Evolutionary conservation across 805 yeast genomes (phyloP).

Genomic region (Starmera amethionina): DNA sequence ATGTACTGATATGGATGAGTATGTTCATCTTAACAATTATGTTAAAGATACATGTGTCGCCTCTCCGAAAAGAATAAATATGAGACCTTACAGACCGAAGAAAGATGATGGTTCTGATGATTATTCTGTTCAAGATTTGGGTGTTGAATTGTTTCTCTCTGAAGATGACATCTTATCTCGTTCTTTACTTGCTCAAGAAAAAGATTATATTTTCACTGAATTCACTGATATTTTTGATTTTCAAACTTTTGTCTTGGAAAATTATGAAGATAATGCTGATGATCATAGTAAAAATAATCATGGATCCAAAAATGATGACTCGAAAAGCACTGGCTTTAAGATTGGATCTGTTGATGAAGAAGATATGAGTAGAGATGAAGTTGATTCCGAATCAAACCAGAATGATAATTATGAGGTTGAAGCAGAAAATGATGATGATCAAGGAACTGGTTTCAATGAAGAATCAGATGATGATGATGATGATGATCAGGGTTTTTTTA

Average conservation of each 20-base stretch:
- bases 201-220: conserved; percentile 5
- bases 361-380: background rate
- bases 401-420: conserved; percentile 1
- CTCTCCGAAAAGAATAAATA: conserved; percentile 7
- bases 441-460: background rate
- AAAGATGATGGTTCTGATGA: background rate
- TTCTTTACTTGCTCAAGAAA: conserved; percentile 10
- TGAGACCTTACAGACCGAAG: conserved; percentile 7
- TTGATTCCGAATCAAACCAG: background rate
- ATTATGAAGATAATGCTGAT: background rate
- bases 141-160: conserved; percentile 9
- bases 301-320: background rate
- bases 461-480: background rate
- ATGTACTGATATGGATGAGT: conserved; percentile 11
- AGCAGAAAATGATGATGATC: background rate
- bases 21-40: conserved; percentile 5
- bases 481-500: background rate
- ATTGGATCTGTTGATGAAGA: background rate
- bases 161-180: conserved; percentile 11
- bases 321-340: background rate
- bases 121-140: background rate
- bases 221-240: conserved; percentile 7
- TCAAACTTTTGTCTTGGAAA: background rate
- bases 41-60: conserved; percentile 6
- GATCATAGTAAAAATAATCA: background rate